Evolutionary conservation across 306 rosid species (phyloP).

Genomic region (Vigna unguiculata): DNA sequence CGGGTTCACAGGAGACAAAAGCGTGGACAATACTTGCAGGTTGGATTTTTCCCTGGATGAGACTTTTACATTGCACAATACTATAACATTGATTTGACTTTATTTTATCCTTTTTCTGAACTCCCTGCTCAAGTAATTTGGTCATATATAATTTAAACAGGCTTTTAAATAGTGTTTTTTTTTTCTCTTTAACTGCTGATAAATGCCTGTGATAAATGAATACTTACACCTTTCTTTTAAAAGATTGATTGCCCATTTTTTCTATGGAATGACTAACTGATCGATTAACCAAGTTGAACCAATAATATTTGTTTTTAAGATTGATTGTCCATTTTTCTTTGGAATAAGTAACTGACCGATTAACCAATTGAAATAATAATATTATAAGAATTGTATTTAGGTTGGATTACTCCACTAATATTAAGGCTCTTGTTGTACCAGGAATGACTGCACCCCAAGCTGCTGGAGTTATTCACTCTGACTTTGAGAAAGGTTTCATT

Average conservation of each 20-base stretch:
- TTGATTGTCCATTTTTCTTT: slow-evolving; percentile 29
- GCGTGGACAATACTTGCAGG: slow-evolving; percentile 98
- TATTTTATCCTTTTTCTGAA: slow-evolving; percentile 36
- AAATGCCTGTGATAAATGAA: slow-evolving; percentile 3
- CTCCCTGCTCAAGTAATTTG: slow-evolving; percentile 35
- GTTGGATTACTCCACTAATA: slow-evolving; percentile 41
- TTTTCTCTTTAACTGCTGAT: background rate
- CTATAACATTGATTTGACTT: slow-evolving; percentile 9
- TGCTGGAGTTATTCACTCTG: slow-evolving; percentile 98
- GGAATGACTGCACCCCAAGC: slow-evolving; percentile 99
- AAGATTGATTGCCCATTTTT: slow-evolving; percentile 35
- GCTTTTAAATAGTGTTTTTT: slow-evolving; percentile 19
- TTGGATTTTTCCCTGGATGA: slow-evolving; percentile 53
- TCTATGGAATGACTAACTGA: slow-evolving; percentile 2
- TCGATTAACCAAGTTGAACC: slow-evolving; percentile 24
- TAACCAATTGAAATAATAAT: slow-evolving; percentile 28
- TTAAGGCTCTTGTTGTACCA: slow-evolving; percentile 46
- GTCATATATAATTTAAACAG: slow-evolving; percentile 5
- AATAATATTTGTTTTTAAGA: slow-evolving; percentile 11
- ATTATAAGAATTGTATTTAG: slow-evolving; percentile 16
- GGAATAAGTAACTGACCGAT: background rate
- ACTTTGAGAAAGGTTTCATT: slow-evolving; percentile 98
- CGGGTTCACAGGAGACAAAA: slow-evolving; percentile 78
- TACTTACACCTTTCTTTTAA: background rate
- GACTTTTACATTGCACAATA: slow-evolving; percentile 20